Evolutionary conservation across 2,329 filamentous ascomycete genomes (phyloP), one percentile per base, ranked within the genome.

Genomic region (Ustilaginoidea virens): DNA sequence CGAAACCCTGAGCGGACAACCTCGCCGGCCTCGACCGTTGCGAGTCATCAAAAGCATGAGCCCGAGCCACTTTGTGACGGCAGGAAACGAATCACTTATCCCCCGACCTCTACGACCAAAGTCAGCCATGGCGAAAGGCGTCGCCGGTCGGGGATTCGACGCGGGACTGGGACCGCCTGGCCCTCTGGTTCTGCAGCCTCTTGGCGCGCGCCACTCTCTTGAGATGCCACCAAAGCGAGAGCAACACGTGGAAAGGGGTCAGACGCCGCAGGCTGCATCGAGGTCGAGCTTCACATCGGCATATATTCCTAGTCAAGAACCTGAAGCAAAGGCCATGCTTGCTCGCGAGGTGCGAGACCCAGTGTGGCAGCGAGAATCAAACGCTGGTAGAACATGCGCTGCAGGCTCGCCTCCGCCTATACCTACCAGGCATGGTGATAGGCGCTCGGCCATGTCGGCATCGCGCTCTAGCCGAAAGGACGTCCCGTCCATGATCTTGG

Each of bases 391-490:
- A 14, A 36, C 38, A 8, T 32, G 30, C 8, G 31, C 38, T 7
- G 23, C 25, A 4, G 39, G 36, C 14, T n/a, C n/a, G n/a, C n/a
- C n/a, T n/a, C 36, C 32, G 9, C 13, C 19, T 24, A 32, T 36
- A 2, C 30, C 34, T 2, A 30, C 9, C 15, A 29, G 20, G 18
- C 9, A 16, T 5, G 32, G 26, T 18, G 13, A 18, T 7, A 26
- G 23, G 17, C 28, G 21, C 5, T 31, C 33, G 11, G 39, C 39
- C 6, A 31, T 42, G 17, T 41, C 44, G 5, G 49, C 49, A 0
- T 48, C 48, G 18, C 45, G 49, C 1, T 52, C 46, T 23, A 46
- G 46, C 25, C 51, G 54, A 28, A 36, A 44, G 4, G 49, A 55
- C 5, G 43, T 55, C 28, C 18, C 54, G 14, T 41, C 43, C 2